A percentile compares a stretch with the other conserved stretches of the same genome.
These are phyloP conservation scores for Hygrophila difformis DNA, from an alignment of 257 asterid species.

Conservation along the genomic window DNA sequence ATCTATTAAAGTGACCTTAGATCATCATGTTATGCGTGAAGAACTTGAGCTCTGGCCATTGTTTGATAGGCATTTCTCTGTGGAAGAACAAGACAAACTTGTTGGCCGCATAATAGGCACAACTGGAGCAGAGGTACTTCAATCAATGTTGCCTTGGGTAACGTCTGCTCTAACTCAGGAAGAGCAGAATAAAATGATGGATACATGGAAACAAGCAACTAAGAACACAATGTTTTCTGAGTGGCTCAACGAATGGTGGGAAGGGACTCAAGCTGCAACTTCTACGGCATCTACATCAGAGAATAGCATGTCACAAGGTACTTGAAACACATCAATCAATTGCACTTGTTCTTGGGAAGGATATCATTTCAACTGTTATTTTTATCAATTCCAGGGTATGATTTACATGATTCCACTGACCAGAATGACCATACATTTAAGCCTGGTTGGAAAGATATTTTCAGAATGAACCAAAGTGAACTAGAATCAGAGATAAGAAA, in stretches of 20 bases:
- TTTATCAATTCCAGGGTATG: slow-evolving; percentile 35
- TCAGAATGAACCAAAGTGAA: slow-evolving; percentile 96
- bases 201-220: slow-evolving; percentile 94
- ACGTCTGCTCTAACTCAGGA: slow-evolving; percentile 96
- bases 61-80: slow-evolving; percentile 84
- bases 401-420: slow-evolving; percentile 57
- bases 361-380: slow-evolving; percentile 8
- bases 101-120: slow-evolving; percentile 96
- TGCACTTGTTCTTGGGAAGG: slow-evolving; percentile 5
- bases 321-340: slow-evolving; percentile 7
- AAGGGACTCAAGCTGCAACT: slow-evolving; percentile 42
- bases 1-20: slow-evolving; percentile 91
- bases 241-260: slow-evolving; percentile 99
- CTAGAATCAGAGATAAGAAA: slow-evolving; percentile 93
- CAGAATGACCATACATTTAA: slow-evolving; percentile 69
- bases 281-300: slow-evolving; percentile 45
- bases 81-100: slow-evolving; percentile 87
- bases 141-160: slow-evolving; percentile 98
- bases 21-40: slow-evolving; percentile 89
- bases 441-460: slow-evolving; percentile 98
- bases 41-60: slow-evolving; percentile 97
- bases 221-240: slow-evolving; percentile 96
- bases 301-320: slow-evolving; percentile 46
- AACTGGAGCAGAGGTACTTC: slow-evolving; percentile 97
- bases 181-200: slow-evolving; percentile 94